Percentiles rank a stretch among this genome's conserved stretches.
phyloP scores from a whole-genome alignment of 768 basidiomycete genomes.

The Russula dissimulans region DNA sequence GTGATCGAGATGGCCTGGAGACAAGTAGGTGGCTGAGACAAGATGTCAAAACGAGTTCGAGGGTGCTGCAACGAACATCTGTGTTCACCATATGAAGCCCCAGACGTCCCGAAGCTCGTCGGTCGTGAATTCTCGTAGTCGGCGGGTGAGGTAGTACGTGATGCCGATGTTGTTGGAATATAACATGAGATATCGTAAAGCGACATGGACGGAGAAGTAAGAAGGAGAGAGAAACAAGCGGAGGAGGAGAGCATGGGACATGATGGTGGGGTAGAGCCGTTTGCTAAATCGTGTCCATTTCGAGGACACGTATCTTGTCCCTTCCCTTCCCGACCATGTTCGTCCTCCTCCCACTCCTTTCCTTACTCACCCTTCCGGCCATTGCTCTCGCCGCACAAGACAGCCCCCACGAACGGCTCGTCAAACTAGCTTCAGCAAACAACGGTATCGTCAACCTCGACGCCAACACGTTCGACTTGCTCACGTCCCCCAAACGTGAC shows the following conservation, averaged over 20 bases:
- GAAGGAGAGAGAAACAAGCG: conserved; percentile 87
- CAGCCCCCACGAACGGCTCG: conserved; percentile 45
- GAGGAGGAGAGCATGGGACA: conserved; percentile 78
- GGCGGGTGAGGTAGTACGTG: conserved; percentile 78
- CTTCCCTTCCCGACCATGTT: conserved; percentile 12
- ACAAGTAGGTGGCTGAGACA: conserved; percentile 78
- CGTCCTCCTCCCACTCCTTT: conserved; percentile 25
- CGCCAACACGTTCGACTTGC: conserved; percentile 62
- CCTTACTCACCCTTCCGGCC: conserved; percentile 28
- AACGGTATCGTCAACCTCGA: conserved; percentile 81
- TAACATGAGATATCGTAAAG: conserved; percentile 73
- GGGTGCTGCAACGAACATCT: conserved; percentile 9
- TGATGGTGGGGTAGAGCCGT: neutral
- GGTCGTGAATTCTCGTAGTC: conserved; percentile 58
- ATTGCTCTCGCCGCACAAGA: conserved; percentile 25
- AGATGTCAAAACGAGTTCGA: conserved; percentile 28
- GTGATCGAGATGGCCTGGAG: conserved; percentile 83
- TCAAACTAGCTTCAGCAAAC: conserved; percentile 56
- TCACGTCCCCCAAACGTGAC: conserved; percentile 65
- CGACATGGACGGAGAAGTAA: conserved; percentile 92
- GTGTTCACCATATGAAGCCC: conserved; percentile 74
- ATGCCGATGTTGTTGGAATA: conserved; percentile 88
- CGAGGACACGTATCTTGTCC: conserved; percentile 11
- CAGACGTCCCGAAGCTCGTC: conserved; percentile 75
- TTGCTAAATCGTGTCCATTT: neutral